phyloP scores from a whole-genome alignment of 805 yeast species.

The Saturnispora sanitii region DNA sequence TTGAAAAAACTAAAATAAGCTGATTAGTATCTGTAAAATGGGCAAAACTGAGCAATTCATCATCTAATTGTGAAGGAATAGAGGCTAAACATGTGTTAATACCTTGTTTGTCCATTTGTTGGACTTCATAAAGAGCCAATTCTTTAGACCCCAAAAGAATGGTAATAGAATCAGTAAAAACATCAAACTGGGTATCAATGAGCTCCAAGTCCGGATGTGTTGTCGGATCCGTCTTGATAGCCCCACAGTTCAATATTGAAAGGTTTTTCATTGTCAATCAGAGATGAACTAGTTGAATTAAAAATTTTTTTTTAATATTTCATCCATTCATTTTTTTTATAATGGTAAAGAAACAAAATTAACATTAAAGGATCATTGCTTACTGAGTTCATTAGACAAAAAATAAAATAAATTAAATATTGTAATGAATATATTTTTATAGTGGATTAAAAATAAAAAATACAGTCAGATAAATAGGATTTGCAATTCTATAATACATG shows the following conservation, averaged over 20 bases:
- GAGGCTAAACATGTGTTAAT: constrained; percentile 47
- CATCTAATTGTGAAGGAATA: constrained; percentile 39
- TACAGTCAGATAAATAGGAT: too few relatives aligned
- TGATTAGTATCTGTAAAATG: constrained; percentile 66
- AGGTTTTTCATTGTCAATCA: constrained; percentile 25
- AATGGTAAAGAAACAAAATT: too few relatives aligned
- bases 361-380: too few relatives aligned
- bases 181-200: constrained; percentile 52
- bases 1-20: constrained; percentile 52
- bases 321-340: too few relatives aligned
- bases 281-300: background rate
- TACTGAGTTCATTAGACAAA: too few relatives aligned
- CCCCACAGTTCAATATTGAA: constrained; percentile 40
- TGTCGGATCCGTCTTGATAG: constrained; percentile 39
- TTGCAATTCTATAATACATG: too few relatives aligned
- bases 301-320: background rate
- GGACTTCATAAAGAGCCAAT: constrained; percentile 57
- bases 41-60: constrained; percentile 41
- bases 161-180: constrained; percentile 63
- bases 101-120: constrained; percentile 62
- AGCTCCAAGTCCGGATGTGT: constrained; percentile 59
- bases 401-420: too few relatives aligned
- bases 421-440: too few relatives aligned
- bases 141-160: constrained; percentile 49
- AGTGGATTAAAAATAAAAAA: too few relatives aligned